phyloP scores from a whole-genome alignment of 192 early-diverging fungal genomes.

The Gigaspora rosea region DNA sequence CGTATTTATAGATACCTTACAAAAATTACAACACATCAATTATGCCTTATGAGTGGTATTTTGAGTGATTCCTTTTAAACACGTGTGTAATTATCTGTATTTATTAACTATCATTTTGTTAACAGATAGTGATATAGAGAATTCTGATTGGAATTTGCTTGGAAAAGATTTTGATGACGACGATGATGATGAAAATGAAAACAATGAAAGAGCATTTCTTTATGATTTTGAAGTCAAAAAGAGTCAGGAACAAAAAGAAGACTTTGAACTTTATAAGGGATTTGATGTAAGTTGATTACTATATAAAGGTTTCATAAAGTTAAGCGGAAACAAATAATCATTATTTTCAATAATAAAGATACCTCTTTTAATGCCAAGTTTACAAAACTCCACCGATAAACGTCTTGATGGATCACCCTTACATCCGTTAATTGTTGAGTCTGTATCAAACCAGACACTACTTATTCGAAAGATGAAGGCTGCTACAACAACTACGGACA shows the following conservation, averaged over 20 bases:
- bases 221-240: no score
- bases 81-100: constrained; percentile 2
- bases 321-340: no score
- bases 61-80: background rate
- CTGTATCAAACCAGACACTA: constrained; percentile 16
- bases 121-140: background rate
- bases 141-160: background rate
- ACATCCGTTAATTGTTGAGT: constrained; percentile 10
- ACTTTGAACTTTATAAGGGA: no score
- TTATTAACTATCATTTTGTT: background rate
- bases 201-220: no score
- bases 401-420: background rate
- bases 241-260: no score
- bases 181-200: background rate
- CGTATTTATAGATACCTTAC: constrained; percentile 17
- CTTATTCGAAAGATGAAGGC: constrained; percentile 3
- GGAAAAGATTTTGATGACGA: background rate
- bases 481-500: background rate
- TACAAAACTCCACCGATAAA: background rate
- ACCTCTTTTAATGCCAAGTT: background rate
- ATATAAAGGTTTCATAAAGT: no score
- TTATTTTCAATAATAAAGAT: background rate
- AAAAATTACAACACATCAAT: constrained; percentile 23
- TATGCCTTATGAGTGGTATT: background rate
- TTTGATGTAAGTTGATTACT: no score